Conservation (phyloP, 116 monocot genomes). For the Cymodocea nodosa region DNA sequence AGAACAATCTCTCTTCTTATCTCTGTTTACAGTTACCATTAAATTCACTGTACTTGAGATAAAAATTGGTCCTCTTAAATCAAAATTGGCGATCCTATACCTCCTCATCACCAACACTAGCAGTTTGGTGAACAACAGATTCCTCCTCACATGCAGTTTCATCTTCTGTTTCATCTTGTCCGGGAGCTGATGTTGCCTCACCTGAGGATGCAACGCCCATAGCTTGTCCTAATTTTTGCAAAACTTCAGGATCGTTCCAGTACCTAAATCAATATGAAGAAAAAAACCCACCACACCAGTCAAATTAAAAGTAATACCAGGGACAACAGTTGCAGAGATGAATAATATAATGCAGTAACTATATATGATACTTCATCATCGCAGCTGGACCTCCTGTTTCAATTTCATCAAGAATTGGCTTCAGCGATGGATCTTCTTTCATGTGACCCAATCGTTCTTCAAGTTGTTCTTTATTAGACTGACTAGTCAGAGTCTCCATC, state of each 20-base stretch:
- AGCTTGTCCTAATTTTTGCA: constrained; percentile 66
- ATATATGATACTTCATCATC: constrained; percentile 24
- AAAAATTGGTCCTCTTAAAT: background rate
- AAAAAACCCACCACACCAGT: background rate
- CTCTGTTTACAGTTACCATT: background rate
- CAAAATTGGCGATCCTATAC: constrained; percentile 12
- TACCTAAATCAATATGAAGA: constrained; percentile 27
- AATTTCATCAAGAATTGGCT: constrained; percentile 33
- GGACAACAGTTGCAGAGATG: background rate
- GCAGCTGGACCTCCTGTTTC: constrained; percentile 28
- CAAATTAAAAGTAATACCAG: background rate
- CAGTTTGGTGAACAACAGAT: constrained; percentile 64
- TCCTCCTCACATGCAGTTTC: constrained; percentile 20
- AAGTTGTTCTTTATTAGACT: constrained; percentile 17
- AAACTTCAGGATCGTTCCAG: constrained; percentile 77
- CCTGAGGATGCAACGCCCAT: constrained; percentile 50
- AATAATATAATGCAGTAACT: background rate
- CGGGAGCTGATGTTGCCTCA: constrained; percentile 21
- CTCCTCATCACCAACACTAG: constrained; percentile 72
- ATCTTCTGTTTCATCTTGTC: constrained; percentile 14
- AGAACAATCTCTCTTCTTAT: no score
- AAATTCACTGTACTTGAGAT: background rate
- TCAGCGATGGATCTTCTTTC: constrained; percentile 28
- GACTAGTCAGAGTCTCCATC: constrained; percentile 22
- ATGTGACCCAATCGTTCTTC: constrained; percentile 20